Percentiles rank a stretch among this genome's conserved stretches.
Evolutionary conservation across 2,329 filamentous ascomycete genomes (phyloP).

Genomic region (Coleophoma eucalyptorum): DNA sequence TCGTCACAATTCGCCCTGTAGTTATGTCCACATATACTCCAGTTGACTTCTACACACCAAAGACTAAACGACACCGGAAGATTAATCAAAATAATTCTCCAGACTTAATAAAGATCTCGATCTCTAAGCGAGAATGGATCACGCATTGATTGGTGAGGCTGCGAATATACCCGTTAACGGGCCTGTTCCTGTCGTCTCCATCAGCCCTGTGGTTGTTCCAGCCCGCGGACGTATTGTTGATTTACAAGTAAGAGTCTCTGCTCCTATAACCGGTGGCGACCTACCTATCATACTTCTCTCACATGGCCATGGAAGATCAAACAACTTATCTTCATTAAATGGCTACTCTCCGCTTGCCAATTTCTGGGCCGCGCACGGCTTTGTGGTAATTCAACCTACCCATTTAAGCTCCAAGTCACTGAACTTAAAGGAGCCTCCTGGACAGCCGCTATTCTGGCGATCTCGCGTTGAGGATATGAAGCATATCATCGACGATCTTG

Average conservation of each 20-base stretch:
- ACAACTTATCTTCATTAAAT: conserved; percentile 35
- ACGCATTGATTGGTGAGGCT: conserved; percentile 29
- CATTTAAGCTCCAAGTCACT: conserved; percentile 33
- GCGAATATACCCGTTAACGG: conserved; percentile 32
- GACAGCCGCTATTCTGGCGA: conserved; percentile 24
- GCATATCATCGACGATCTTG: conserved; percentile 32
- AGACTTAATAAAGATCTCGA: too few species aligned
- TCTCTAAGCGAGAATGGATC: conserved; percentile 1
- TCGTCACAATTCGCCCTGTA: not conserved
- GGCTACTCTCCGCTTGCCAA: conserved; percentile 37
- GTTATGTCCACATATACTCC: not conserved
- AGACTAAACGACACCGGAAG: not conserved
- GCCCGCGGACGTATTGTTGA: conserved; percentile 20
- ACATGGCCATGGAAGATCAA: conserved; percentile 34
- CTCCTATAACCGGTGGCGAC: conserved; percentile 24
- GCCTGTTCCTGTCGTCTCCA: conserved; percentile 26
- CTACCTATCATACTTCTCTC: conserved; percentile 37
- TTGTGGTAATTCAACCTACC: conserved; percentile 39
- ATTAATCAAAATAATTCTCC: not conserved
- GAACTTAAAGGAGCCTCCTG: conserved; percentile 11
- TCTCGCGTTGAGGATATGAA: conserved; percentile 32
- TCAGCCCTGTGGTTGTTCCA: conserved; percentile 13
- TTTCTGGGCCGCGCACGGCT: conserved; percentile 38
- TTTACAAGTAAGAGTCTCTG: conserved; percentile 32
- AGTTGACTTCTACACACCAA: not conserved